A percentile compares a stretch with the other conserved stretches of the same genome.
phyloP scores from a whole-genome alignment of 768 basidiomycete species.

The Pisolithus tinctorius region DNA sequence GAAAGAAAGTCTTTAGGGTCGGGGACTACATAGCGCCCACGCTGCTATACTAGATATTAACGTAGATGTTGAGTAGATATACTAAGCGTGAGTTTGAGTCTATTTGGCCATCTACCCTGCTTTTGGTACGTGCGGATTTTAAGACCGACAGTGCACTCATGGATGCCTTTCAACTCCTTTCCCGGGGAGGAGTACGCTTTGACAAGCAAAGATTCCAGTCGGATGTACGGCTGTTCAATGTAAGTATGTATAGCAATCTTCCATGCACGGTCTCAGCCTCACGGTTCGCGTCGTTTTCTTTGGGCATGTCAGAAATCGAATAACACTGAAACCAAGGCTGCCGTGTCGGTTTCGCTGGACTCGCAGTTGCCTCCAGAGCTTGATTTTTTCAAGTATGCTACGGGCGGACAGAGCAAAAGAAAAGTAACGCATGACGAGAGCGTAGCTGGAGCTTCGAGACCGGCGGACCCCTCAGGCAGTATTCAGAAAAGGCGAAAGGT shows the following conservation, averaged over 20 bases:
- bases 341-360: constrained; percentile 20
- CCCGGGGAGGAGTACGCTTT: constrained; percentile 78
- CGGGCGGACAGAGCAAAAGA: constrained; percentile 47
- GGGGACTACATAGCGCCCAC: too few relatives aligned
- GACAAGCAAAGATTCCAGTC: constrained; percentile 67
- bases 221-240: constrained; percentile 69
- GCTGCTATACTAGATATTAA: too few relatives aligned
- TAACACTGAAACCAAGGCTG: constrained; percentile 17
- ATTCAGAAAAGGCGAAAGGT: constrained; percentile 26
- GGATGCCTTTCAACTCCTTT: constrained; percentile 88
- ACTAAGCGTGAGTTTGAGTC: not conserved
- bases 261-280: not conserved
- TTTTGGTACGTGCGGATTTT: not conserved
- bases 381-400: constrained; percentile 89
- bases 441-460: constrained; percentile 5
- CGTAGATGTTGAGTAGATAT: not conserved
- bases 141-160: constrained; percentile 27
- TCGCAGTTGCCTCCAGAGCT: constrained; percentile 66
- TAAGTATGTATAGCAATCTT: constrained; percentile 22
- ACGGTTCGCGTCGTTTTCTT: constrained; percentile 3
- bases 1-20: too few relatives aligned
- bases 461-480: constrained; percentile 3
- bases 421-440: constrained; percentile 28
- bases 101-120: not conserved
- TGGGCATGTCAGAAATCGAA: constrained; percentile 18